Evolutionary conservation across 306 rosid species (phyloP), one percentile per base, ranked within the genome.

Genomic region (Vigna hirtella): DNA sequence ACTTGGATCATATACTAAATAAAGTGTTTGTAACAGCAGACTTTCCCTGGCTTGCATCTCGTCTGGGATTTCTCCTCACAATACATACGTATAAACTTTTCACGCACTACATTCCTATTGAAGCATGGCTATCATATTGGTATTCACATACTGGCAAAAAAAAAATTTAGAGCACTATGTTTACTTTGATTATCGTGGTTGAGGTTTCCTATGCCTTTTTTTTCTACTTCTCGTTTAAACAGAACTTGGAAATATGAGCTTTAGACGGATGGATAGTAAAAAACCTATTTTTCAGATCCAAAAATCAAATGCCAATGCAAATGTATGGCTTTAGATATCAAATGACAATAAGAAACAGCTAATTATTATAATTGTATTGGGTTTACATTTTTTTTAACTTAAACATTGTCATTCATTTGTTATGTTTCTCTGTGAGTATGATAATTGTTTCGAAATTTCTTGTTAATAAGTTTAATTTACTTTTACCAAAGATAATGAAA

Each of bases 51-150:
- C 36, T 59, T 78, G 52, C 53, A 30, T 48, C 43, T 45, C 70
- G 52, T 18, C 28, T 2, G 6, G 71, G 45, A 55, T 26, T 52
- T 62, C 70, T 70, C 40, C 7, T 3, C 49, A 53, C 63, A 62
- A 51, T 32, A 26, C 71, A 48, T 18, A 4, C 61, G 40, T 63
- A 42, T 40, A 70, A 59, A 45, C 69, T 71, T 61, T 69, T 61
- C 53, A 43, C 18, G 81, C 45, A 40, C 56, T 34, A 45, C 45
- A 59, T 53, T 24, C 64, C 57, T 47, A 43, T 65, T 80, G 66
- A 58, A 74, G 66, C 72, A 49, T 30, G 40, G 36, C 20, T 43
- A 30, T 47, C 52, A 30, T 30, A 18, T 3, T 66, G 70, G 53
- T 57, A 20, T 64, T 74, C 50, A 56, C 36, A 36, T 55, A 22